A percentile compares a stretch with the other conserved stretches of the same genome.
These are phyloP conservation scores for Gillenia trifoliata DNA, from an alignment of 306 rosid species.

Conservation along the genomic window DNA sequence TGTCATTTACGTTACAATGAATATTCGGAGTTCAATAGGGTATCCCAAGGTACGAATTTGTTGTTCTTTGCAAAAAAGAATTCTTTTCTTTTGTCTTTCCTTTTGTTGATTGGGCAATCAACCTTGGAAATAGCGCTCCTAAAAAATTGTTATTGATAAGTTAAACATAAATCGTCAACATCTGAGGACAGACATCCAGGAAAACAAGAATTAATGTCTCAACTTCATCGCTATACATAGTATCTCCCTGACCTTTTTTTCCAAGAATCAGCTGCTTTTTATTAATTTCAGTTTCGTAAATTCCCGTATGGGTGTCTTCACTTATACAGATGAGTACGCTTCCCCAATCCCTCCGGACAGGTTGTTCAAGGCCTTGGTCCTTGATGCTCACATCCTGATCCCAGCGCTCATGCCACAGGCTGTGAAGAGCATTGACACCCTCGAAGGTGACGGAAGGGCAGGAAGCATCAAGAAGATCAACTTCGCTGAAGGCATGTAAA, in stretches of 20 bases:
- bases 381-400: slow-evolving; percentile 29
- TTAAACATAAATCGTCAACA: neutral
- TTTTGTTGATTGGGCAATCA: neutral
- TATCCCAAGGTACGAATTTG: neutral
- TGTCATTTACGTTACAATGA: neutral
- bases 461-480: slow-evolving; percentile 37
- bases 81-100: neutral
- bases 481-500: slow-evolving; percentile 18
- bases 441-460: slow-evolving; percentile 32
- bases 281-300: neutral
- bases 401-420: slow-evolving; percentile 26
- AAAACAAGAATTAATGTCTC: neutral
- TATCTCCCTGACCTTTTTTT: too few species aligned
- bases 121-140: neutral
- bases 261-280: too few species aligned
- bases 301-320: slow-evolving; percentile 27
- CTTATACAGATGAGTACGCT: slow-evolving; percentile 9
- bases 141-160: neutral
- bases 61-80: too few species aligned
- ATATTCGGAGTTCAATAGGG: neutral
- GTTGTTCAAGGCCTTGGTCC: slow-evolving; percentile 33
- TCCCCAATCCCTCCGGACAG: slow-evolving; percentile 18
- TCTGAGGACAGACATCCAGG: neutral
- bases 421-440: slow-evolving; percentile 11
- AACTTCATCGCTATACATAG: neutral